A percentile compares a stretch with the other conserved stretches of the same genome.
These are phyloP conservation scores for Kuraishia piskuri DNA, from an alignment of 805 yeast species.

Conservation along the genomic window DNA sequence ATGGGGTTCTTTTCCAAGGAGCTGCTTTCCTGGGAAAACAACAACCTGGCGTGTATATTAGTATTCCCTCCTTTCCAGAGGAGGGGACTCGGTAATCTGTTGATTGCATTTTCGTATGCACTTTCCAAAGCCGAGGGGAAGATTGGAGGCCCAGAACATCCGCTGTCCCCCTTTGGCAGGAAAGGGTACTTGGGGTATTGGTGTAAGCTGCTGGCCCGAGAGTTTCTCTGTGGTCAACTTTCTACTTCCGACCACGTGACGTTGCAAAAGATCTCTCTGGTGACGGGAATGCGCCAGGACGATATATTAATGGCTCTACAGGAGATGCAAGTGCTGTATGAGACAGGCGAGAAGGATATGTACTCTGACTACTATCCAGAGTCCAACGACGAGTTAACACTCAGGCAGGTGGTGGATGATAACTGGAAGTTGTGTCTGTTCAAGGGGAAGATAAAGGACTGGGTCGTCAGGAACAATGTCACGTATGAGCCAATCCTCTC, in stretches of 20 bases:
- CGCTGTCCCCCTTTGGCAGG: constrained; percentile 76
- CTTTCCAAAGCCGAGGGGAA: constrained; percentile 56
- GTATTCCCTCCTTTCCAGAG: constrained; percentile 91
- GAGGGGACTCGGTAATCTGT: constrained; percentile 62
- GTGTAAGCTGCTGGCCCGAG: constrained; percentile 45
- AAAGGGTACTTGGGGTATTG: constrained; percentile 69
- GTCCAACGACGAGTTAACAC: constrained; percentile 9
- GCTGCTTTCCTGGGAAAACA: constrained; percentile 64
- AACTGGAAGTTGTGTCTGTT: constrained; percentile 15
- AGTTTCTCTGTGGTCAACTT: constrained; percentile 32
- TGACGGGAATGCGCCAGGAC: constrained; percentile 55
- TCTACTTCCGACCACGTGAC: constrained; percentile 24
- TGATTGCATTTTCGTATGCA: constrained; percentile 79
- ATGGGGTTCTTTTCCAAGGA: constrained; percentile 95
- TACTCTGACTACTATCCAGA: constrained; percentile 20
- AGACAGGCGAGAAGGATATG: constrained; percentile 15
- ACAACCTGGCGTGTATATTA: constrained; percentile 86
- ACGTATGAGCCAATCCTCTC: constrained; percentile 11
- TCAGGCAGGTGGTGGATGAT: constrained; percentile 15
- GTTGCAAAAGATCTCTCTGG: constrained; percentile 38
- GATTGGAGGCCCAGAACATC: constrained; percentile 87
- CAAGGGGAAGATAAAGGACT: constrained; percentile 15
- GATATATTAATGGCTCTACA: constrained; percentile 55
- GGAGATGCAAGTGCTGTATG: constrained; percentile 37
- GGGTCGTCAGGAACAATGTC: constrained; percentile 19